Evolutionary conservation across 495 filamentous ascomycete genomes (phyloP).

Genomic region (Neurospora sp.): DNA sequence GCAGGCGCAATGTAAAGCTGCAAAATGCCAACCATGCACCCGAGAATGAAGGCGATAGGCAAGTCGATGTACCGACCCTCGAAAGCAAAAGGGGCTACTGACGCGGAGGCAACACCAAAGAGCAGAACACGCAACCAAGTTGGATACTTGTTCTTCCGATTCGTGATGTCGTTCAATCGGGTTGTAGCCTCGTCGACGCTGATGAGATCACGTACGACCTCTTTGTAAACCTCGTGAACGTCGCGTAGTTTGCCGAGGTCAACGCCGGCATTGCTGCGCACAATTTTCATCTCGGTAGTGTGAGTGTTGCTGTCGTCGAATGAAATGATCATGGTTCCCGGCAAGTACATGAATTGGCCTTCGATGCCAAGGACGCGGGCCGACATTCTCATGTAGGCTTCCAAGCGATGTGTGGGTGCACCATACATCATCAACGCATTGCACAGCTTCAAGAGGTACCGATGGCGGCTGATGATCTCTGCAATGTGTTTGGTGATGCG

Average conservation of each 20-base stretch:
- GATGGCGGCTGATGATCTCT: slow-evolving; percentile 70
- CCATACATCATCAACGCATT: slow-evolving; percentile 78
- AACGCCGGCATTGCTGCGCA: slow-evolving; percentile 64
- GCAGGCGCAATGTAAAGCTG: slow-evolving; percentile 71
- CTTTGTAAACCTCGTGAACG: slow-evolving; percentile 84
- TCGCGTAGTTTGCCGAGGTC: slow-evolving; percentile 79
- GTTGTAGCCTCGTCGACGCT: slow-evolving; percentile 74
- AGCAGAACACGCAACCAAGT: slow-evolving; percentile 65
- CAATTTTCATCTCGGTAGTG: slow-evolving; percentile 86
- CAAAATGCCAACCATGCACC: slow-evolving; percentile 69
- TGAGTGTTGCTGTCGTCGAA: slow-evolving; percentile 87
- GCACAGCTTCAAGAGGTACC: slow-evolving; percentile 77
- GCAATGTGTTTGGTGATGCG: slow-evolving; percentile 83
- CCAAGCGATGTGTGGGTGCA: slow-evolving; percentile 66
- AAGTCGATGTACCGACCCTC: slow-evolving; percentile 78
- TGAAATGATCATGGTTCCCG: slow-evolving; percentile 90
- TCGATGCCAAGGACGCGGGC: slow-evolving; percentile 82
- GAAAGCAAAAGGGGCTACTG: slow-evolving; percentile 83
- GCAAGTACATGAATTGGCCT: slow-evolving; percentile 84
- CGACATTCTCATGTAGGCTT: slow-evolving; percentile 83
- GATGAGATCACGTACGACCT: slow-evolving; percentile 81
- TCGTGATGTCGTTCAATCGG: slow-evolving; percentile 56
- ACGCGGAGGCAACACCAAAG: slow-evolving; percentile 76
- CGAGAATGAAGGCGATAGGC: slow-evolving; percentile 77
- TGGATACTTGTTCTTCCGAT: slow-evolving; percentile 51